Evolutionary conservation across 345 rosid genomes (phyloP).

Genomic region (Limnanthes douglasii): DNA sequence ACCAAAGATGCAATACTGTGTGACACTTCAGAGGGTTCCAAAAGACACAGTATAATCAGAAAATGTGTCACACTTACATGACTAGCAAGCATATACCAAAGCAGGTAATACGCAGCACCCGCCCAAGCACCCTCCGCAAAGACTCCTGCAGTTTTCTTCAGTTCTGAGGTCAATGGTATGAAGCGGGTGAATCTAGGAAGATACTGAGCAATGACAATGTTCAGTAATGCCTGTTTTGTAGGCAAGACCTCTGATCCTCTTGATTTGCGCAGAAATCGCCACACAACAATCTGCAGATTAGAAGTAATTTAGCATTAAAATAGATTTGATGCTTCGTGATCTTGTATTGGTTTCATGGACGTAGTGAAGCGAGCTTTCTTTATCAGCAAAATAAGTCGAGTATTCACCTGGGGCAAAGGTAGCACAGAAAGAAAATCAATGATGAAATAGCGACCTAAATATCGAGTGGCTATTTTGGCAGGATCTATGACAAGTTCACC

Average conservation of each 20-base stretch:
- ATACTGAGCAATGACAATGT: slow-evolving; percentile 55
- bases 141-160: slow-evolving; percentile 70
- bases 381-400: too few relatives aligned
- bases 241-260: slow-evolving; percentile 47
- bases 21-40: too few relatives aligned
- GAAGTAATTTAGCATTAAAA: too few relatives aligned
- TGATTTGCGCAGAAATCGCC: slow-evolving; percentile 36
- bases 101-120: slow-evolving; percentile 78
- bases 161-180: slow-evolving; percentile 64
- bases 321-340: too few relatives aligned
- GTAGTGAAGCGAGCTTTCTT: too few relatives aligned
- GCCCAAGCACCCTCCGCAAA: slow-evolving; percentile 79
- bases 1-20: not conserved
- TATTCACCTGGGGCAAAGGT: slow-evolving; percentile 66
- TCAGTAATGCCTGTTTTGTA: slow-evolving; percentile 39
- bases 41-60: too few relatives aligned
- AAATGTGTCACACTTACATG: slow-evolving; percentile 63
- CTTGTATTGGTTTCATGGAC: too few relatives aligned
- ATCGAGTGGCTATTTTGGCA: slow-evolving; percentile 54
- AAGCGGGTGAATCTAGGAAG: slow-evolving; percentile 63
- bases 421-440: slow-evolving; percentile 63
- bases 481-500: slow-evolving; percentile 93
- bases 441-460: slow-evolving; percentile 48
- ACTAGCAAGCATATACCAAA: slow-evolving; percentile 83
- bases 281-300: slow-evolving; percentile 53